Base-by-base conservation (phyloP, 2,329 filamentous ascomycete genomes). In the Fusarium chuoi region DNA sequence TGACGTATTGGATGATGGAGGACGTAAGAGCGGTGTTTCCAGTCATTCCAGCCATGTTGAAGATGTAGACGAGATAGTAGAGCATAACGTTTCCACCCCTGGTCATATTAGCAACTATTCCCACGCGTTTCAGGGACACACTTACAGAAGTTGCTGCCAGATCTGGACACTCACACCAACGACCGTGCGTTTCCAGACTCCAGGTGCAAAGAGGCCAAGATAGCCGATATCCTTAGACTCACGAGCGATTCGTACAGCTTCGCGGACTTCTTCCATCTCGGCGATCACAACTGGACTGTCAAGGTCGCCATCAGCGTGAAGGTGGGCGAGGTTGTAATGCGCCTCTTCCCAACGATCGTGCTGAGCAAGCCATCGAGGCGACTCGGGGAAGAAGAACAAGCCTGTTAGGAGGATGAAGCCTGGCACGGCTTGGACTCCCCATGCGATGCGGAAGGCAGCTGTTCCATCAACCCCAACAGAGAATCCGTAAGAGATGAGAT, bases 401-500 rank as follows among this genome's bases (percentile, higher is more conserved):
- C 85, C 88, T n/a, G 85, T 59, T 74, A 90, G 87, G 49, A 92
- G 86, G 52, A 90, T 77, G 36, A 91, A 78, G 33, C 87, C 89
- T 2, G 90, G 90, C 49, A 92, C 79, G 79, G 90, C 90, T 78
- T 92, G 90, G 17, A 90, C 81, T 60, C 87, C 90, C 90, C 90
- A 92, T 17, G 91, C 89, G 6, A 90, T 85, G 41, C 90, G 84
- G 85, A 91, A 93, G 1, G 89, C 87, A 5, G 87, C 84, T 3
- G 87, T 80, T 17, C 89, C 88, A 0, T 83, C 70, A 62, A 93
- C 86, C 48, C 62, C 60, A 73, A 86, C 88, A 48, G 87, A 88
- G 81, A 88, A 90, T 51, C 89, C 92, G 73, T 90, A 91, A 12
- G 87, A 89, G 79, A 92, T 89, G 73, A 90, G 91, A 82, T 91